Conservation (phyloP, 2,329 filamentous ascomycete species). For the Alternaria sp. region DNA sequence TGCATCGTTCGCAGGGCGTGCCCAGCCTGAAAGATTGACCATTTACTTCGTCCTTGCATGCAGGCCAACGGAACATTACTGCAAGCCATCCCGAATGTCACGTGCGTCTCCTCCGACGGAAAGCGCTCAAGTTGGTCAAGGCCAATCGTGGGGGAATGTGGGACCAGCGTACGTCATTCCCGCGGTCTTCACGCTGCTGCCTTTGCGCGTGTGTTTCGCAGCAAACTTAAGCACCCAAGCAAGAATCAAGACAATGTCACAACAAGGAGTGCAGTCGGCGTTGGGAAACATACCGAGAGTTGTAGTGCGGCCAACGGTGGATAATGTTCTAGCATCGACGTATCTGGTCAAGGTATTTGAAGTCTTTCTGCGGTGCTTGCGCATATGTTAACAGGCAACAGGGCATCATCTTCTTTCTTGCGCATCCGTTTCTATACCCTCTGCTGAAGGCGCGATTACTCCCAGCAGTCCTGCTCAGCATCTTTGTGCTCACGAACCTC, state of each 20-base stretch:
- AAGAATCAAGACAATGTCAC: conserved; percentile 35
- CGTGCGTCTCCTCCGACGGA: conserved; percentile 13
- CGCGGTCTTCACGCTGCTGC: conserved; percentile 9
- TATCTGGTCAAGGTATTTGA: conserved; percentile 45
- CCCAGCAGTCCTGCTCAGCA: conserved; percentile 81
- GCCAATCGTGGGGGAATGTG: conserved; percentile 3
- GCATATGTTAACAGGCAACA: conserved; percentile 45
- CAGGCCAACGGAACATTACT: not conserved
- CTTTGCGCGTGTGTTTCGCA: conserved; percentile 10
- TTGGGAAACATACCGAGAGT: conserved; percentile 36
- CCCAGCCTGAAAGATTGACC: not conserved
- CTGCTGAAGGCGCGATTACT: conserved; percentile 80
- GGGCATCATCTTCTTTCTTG: conserved; percentile 83
- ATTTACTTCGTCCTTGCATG: not conserved
- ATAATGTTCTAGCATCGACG: conserved; percentile 37
- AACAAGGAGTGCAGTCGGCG: conserved; percentile 47
- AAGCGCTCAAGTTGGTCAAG: conserved; percentile 9
- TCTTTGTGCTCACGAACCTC: conserved; percentile 82
- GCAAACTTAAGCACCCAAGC: conserved; percentile 2
- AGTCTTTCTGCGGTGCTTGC: not conserved
- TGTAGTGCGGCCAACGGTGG: conserved; percentile 40
- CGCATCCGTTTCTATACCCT: conserved; percentile 81
- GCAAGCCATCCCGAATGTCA: not conserved
- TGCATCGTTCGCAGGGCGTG: conserved; percentile 1
- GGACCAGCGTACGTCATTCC: conserved; percentile 19